Evolutionary conservation across 371 early-diverging fungal genomes (phyloP).

Genomic region (Neoconidiobolus thromboides): DNA sequence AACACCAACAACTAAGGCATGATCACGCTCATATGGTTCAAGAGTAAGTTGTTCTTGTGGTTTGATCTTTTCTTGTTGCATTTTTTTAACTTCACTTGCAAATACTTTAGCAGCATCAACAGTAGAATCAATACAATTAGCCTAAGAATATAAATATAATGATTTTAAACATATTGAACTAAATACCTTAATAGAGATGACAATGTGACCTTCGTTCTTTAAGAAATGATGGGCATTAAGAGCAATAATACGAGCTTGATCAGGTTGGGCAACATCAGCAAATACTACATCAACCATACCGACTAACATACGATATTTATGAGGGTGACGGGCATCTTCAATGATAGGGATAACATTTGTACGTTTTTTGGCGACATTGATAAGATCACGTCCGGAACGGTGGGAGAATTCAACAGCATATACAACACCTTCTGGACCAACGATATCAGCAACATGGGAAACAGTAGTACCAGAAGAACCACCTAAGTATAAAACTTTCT

Average conservation of each 20-base stretch:
- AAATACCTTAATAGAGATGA: slow-evolving; percentile 89
- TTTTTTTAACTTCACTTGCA: slow-evolving; percentile 98
- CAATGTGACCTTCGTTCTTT: slow-evolving; percentile 95
- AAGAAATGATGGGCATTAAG: slow-evolving; percentile 98
- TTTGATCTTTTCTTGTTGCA: slow-evolving; percentile 96
- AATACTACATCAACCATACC: slow-evolving; percentile 99
- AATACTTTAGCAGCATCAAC: slow-evolving; percentile 97
- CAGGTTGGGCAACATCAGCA: slow-evolving; percentile 99
- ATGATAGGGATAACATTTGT: slow-evolving; percentile 99
- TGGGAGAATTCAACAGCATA: slow-evolving; percentile 99
- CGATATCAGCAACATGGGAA: slow-evolving; percentile 99
- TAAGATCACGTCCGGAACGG: slow-evolving; percentile 98
- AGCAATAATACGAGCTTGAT: slow-evolving; percentile 99
- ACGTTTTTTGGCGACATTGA: slow-evolving; percentile 99
- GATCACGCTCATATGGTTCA: slow-evolving; percentile 99
- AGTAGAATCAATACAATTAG: slow-evolving; percentile 99
- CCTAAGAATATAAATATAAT: slow-evolving; percentile 14
- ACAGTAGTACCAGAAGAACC: slow-evolving; percentile 99
- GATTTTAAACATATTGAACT: neutral
- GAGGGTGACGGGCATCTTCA: slow-evolving; percentile 99
- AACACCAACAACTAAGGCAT: slow-evolving; percentile 94
- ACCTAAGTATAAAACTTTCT: slow-evolving; percentile 98
- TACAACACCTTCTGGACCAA: slow-evolving; percentile 96
- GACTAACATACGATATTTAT: slow-evolving; percentile 99
- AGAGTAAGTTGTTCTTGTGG: slow-evolving; percentile 99